phyloP scores from a whole-genome alignment of 257 asterid genomes.

The Jacaranda mimosifolia region DNA sequence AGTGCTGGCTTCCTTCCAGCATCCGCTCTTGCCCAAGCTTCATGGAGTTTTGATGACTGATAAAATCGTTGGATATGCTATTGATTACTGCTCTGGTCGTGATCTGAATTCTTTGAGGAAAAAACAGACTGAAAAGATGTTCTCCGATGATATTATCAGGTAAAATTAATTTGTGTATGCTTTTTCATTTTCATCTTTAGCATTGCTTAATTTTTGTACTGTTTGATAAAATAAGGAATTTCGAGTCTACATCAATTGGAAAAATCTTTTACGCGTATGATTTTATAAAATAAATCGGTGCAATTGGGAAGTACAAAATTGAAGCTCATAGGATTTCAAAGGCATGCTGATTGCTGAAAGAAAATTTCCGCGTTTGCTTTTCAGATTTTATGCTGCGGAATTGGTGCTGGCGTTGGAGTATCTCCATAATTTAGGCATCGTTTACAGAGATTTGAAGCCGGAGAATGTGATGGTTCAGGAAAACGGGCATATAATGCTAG shows the following conservation, averaged over 20 bases:
- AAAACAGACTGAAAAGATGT: slow-evolving; percentile 87
- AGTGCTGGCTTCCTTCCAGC: slow-evolving; percentile 60
- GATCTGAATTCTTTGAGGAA: slow-evolving; percentile 77
- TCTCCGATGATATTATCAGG: slow-evolving; percentile 95
- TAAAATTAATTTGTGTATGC: slow-evolving; percentile 15
- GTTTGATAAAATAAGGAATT: background rate
- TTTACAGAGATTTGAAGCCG: slow-evolving; percentile 93
- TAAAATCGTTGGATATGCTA: slow-evolving; percentile 79
- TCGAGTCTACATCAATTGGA: too few relatives aligned
- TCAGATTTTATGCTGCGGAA: slow-evolving; percentile 95
- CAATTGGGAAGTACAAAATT: background rate
- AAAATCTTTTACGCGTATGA: background rate
- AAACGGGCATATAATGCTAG: slow-evolving; percentile 87
- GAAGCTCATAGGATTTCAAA: background rate
- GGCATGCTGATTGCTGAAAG: background rate
- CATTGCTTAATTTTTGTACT: background rate
- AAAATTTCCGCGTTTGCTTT: background rate
- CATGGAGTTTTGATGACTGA: slow-evolving; percentile 78
- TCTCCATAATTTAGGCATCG: slow-evolving; percentile 82
- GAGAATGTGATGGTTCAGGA: slow-evolving; percentile 95
- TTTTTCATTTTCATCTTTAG: background rate
- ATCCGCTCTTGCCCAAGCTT: slow-evolving; percentile 88
- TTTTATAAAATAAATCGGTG: background rate
- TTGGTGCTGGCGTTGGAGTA: slow-evolving; percentile 83
- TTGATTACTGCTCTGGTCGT: slow-evolving; percentile 94